Conservation (phyloP, 2,329 filamentous ascomycete genomes). For the Colletotrichum endophyticum region DNA sequence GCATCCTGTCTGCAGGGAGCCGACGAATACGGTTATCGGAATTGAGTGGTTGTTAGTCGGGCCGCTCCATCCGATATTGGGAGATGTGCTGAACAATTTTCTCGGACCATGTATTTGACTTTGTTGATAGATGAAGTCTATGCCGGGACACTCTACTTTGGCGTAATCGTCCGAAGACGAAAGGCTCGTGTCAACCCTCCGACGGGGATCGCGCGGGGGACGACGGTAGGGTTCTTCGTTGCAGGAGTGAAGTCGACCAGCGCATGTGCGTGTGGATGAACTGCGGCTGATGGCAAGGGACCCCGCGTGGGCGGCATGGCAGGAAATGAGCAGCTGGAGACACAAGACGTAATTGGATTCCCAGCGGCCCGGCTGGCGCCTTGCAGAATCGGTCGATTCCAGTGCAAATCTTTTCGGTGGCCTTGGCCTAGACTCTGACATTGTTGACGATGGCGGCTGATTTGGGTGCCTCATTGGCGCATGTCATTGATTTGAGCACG, state of each 20-base stretch:
- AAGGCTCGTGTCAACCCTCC: not conserved
- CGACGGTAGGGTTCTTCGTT: slow-evolving; percentile 8
- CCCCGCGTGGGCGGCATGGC: not conserved
- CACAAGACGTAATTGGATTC: not conserved
- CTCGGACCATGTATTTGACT: not conserved
- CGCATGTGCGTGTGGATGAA: not conserved
- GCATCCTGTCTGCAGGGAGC: not conserved
- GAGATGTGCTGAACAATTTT: not conserved
- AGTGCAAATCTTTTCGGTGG: not conserved
- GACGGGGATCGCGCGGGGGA: not conserved
- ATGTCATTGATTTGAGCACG: not conserved
- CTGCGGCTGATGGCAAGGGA: slow-evolving; percentile 8
- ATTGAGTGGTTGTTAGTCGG: not conserved
- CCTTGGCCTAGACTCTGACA: not conserved
- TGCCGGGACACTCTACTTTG: not conserved
- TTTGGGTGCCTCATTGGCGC: not conserved
- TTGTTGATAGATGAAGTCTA: not conserved
- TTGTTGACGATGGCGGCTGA: not conserved
- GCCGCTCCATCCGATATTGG: slow-evolving; percentile 2
- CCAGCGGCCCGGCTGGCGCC: not conserved
- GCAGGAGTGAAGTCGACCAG: not conserved
- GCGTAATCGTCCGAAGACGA: not conserved
- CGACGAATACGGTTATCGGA: not conserved
- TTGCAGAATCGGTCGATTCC: slow-evolving; percentile 2
- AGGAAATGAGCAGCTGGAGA: not conserved